Conservation (phyloP, 2,329 filamentous ascomycete genomes). For the Biscogniauxia marginata region DNA sequence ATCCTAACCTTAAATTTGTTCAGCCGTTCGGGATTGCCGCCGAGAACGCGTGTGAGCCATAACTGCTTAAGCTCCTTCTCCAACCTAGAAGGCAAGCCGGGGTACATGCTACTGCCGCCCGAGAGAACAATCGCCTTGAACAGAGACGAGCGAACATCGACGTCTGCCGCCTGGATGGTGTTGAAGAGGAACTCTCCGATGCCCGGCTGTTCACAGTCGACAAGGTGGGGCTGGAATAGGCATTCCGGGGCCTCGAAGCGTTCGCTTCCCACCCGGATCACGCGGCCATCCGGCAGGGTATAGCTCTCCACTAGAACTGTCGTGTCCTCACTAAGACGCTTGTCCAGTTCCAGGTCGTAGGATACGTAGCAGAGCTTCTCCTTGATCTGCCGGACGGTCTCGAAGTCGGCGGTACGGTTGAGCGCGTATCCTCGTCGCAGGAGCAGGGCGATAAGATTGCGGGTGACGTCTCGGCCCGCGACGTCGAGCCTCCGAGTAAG, state of each 20-base stretch:
- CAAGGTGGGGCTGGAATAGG: slow-evolving; percentile 95
- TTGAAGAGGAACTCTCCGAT: slow-evolving; percentile 98
- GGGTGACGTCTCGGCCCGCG: slow-evolving; percentile 94
- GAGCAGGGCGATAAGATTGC: slow-evolving; percentile 93
- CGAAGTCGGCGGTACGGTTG: slow-evolving; percentile 97
- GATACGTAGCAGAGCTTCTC: slow-evolving; percentile 99
- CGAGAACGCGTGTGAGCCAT: slow-evolving; percentile 89
- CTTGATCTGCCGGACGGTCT: slow-evolving; percentile 98
- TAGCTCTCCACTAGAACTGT: slow-evolving; percentile 97
- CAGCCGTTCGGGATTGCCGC: slow-evolving; percentile 87
- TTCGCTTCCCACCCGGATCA: slow-evolving; percentile 94
- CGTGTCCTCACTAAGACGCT: slow-evolving; percentile 93
- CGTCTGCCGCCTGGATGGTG: slow-evolving; percentile 93
- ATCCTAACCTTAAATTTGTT: slow-evolving; percentile 99
- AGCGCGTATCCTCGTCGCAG: slow-evolving; percentile 92
- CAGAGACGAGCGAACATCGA: slow-evolving; percentile 88
- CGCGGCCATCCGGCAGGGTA: slow-evolving; percentile 91
- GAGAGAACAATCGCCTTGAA: slow-evolving; percentile 98
- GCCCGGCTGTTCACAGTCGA: slow-evolving; percentile 95
- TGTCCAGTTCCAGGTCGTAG: slow-evolving; percentile 95
- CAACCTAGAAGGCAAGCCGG: slow-evolving; percentile 85
- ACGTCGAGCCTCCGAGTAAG: slow-evolving; percentile 92
- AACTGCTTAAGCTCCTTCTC: slow-evolving; percentile 99
- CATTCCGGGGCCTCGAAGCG: slow-evolving; percentile 98
- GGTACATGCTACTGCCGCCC: slow-evolving; percentile 98